Base-by-base conservation (phyloP, 495 filamentous ascomycete genomes). In the Apodospora peruviana region DNA sequence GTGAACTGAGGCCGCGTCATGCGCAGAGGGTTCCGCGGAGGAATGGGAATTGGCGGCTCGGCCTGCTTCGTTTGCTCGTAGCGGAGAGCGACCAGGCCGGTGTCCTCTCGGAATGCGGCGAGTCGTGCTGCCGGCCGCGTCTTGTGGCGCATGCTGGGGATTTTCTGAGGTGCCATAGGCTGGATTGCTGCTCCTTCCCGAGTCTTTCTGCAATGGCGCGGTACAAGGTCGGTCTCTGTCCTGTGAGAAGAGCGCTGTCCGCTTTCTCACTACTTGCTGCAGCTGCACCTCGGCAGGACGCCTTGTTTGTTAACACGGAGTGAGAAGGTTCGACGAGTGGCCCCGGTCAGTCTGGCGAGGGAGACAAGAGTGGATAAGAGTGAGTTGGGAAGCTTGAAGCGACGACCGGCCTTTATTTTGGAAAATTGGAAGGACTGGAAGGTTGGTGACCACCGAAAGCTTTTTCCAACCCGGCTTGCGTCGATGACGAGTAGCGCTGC, bases 21-120 rank as follows among this genome's bases (percentile, higher is more conserved):
- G 45, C 68, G 68, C 20, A 51, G 53, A 9, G 62, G 59, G 36
- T 60, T 62, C 23, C 64, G 60, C n/a, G 69, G 66, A 47, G 73
- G 71, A 19, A 79, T 61, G 1, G 76, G 77, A 42, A 78, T 78
- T 5, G 80, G 79, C 23, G 77, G 74, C 55, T 80, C 70, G 14
- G 73, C 75, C 51, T 74, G 68, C 24, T 69, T 59, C 12, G 77
- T 79, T 52, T 79, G 66, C 52, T 80, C 75, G 61, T 83, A 82
- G 16, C 76, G 72, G 40, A 82, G 53, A 27, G 65, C 76, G 40
- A 75, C 69, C 51, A 79, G 58, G 55, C 66, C 68, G 22, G 67
- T 64, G 58, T 77, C 73, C 48, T 71, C 70, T 40, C 69, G 65
- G 53, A 74, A 73, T 23, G 72, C 58, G 29, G 66, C 56, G 36